Percentiles rank a stretch among this genome's conserved stretches.
Conservation (phyloP, 352 stramenopile species). For the Globisporangium splendens region DNA sequence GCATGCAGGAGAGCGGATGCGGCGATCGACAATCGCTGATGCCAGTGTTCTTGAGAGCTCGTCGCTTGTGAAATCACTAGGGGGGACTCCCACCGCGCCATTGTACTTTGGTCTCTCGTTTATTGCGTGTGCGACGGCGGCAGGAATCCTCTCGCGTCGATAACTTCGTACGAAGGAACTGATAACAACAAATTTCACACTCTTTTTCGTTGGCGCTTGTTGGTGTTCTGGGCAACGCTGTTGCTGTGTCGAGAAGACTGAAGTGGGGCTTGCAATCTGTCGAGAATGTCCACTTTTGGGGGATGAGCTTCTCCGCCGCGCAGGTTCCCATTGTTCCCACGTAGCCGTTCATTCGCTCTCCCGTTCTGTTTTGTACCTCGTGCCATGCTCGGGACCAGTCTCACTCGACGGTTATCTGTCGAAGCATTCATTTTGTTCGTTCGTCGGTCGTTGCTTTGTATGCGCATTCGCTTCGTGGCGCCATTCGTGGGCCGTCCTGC, state of each 20-base stretch:
- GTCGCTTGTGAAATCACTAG: background rate
- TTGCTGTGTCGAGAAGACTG: slow-evolving; percentile 5
- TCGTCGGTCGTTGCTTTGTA: background rate
- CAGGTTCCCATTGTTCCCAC: background rate
- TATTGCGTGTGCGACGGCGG: slow-evolving; percentile 43
- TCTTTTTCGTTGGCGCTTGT: slow-evolving; percentile 11
- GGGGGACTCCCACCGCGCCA: slow-evolving; percentile 22
- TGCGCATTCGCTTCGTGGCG: background rate
- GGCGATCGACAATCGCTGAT: slow-evolving; percentile 10
- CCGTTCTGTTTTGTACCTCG: too few species aligned
- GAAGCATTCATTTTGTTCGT: background rate
- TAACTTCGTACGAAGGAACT: slow-evolving; percentile 13
- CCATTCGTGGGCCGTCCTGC: background rate
- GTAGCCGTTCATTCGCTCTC: too few species aligned
- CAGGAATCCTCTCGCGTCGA: slow-evolving; percentile 33
- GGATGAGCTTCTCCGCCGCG: too few species aligned
- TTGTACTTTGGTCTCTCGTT: slow-evolving; percentile 49
- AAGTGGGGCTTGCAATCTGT: slow-evolving; percentile 11
- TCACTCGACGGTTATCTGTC: background rate
- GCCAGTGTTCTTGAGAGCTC: background rate
- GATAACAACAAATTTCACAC: too few species aligned
- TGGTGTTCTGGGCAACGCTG: background rate
- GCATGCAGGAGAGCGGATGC: slow-evolving; percentile 1
- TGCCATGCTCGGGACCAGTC: background rate
- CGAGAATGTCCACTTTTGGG: slow-evolving; percentile 5